Conservation (phyloP, 106 monocot species). For the Platanthera guangdongensis region DNA sequence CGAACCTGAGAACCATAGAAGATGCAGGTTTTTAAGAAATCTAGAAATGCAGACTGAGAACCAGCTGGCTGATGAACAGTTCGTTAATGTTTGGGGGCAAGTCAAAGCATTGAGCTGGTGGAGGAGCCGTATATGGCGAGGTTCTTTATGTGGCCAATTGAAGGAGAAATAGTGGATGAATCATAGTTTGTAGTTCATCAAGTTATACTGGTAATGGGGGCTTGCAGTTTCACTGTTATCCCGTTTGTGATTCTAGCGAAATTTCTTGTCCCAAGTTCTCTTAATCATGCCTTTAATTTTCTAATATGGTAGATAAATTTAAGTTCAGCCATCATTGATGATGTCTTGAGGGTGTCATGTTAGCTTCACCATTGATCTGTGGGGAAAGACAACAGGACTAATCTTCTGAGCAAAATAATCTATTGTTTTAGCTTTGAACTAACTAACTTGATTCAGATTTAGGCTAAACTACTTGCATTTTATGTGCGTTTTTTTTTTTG, state of each 20-base stretch:
- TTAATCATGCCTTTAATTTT: neutral
- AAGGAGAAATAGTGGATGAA: neutral
- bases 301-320: neutral
- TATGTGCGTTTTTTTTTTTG: neutral
- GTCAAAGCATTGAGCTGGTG: neutral
- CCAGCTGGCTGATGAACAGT: neutral
- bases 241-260: neutral
- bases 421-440: neutral
- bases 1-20: neutral
- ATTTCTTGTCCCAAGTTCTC: neutral
- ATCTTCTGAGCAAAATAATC: neutral
- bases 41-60: neutral
- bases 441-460: neutral
- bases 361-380: neutral
- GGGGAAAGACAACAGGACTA: neutral
- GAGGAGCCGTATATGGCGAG: neutral
- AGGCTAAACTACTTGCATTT: neutral
- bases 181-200: neutral
- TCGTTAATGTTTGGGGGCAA: neutral
- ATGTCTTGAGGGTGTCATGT: neutral
- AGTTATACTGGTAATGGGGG: neutral
- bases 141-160: neutral
- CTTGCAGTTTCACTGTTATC: neutral
- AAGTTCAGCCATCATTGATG: neutral
- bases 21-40: neutral